Conservation (phyloP, 352 stramenopile genomes). For the Bremia lactucae region DNA sequence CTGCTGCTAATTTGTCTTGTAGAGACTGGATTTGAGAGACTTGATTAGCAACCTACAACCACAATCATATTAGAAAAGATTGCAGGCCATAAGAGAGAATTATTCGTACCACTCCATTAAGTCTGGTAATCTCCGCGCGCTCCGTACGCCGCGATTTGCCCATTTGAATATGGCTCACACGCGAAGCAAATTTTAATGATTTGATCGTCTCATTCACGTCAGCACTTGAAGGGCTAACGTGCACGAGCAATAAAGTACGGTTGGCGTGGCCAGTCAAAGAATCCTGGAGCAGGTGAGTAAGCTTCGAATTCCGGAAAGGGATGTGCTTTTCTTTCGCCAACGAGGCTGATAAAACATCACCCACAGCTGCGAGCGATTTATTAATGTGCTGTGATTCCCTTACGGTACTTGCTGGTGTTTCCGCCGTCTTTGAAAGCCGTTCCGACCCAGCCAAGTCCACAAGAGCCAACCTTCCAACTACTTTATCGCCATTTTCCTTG, state of each 20-base stretch:
- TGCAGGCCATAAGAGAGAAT: not conserved
- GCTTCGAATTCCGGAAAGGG: constrained; percentile 77
- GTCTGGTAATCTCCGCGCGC: constrained; percentile 44
- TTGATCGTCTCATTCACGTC: constrained; percentile 68
- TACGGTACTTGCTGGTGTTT: constrained; percentile 27
- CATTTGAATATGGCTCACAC: constrained; percentile 36
- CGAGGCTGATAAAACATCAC: constrained; percentile 57
- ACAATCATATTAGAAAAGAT: not conserved
- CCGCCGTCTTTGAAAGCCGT: constrained; percentile 36
- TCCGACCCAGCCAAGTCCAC: constrained; percentile 77
- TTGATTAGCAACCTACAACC: constrained; percentile 43
- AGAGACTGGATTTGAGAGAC: constrained; percentile 48
- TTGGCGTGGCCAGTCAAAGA: constrained; percentile 34
- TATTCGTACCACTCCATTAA: constrained; percentile 47
- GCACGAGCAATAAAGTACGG: constrained; percentile 48
- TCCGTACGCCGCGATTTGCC: constrained; percentile 32
- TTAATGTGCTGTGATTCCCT: constrained; percentile 74
- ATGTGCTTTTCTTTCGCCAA: constrained; percentile 74
- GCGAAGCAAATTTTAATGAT: constrained; percentile 66
- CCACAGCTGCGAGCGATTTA: constrained; percentile 66
- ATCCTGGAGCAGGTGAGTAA: constrained; percentile 77
- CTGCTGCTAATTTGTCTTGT: constrained; percentile 52
- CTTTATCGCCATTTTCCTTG: constrained; percentile 26
- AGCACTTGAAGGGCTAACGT: constrained; percentile 36
- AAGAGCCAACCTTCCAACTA: constrained; percentile 44